A percentile compares a stretch with the other conserved stretches of the same genome.
These are phyloP conservation scores for Paramecium caudatum DNA, from an alignment of 73 alveolate species.

Conservation along the genomic window DNA sequence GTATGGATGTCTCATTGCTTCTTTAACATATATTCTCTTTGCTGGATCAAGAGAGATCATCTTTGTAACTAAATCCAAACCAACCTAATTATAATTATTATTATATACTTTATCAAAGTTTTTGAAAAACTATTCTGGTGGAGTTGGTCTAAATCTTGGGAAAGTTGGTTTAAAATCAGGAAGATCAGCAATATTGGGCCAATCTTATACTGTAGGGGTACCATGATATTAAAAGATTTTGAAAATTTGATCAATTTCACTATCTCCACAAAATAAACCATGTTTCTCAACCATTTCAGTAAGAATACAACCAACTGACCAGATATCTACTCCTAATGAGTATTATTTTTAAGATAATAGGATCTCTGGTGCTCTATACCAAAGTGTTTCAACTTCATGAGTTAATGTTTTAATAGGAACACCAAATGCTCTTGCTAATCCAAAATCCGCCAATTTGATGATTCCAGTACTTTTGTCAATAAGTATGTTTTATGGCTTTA, in stretches of 20 bases:
- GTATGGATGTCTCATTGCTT: slow-evolving; percentile 95
- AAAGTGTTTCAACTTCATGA: slow-evolving; percentile 96
- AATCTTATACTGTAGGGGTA: slow-evolving; percentile 89
- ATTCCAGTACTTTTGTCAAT: slow-evolving; percentile 84
- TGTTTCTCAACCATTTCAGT: slow-evolving; percentile 95
- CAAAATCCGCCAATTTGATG: slow-evolving; percentile 95
- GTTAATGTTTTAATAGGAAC: slow-evolving; percentile 92
- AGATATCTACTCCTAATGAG: slow-evolving; percentile 95
- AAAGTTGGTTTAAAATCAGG: slow-evolving; percentile 90
- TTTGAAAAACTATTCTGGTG: slow-evolving; percentile 77
- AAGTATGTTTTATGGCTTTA: slow-evolving; percentile 91
- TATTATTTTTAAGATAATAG: slow-evolving; percentile 87
- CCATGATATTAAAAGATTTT: slow-evolving; percentile 92
- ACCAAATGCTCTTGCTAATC: slow-evolving; percentile 97
- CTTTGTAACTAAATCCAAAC: slow-evolving; percentile 87
- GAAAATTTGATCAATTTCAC: slow-evolving; percentile 92
- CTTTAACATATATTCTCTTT: slow-evolving; percentile 93
- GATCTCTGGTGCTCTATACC: slow-evolving; percentile 98
- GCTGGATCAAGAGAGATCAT: slow-evolving; percentile 95
- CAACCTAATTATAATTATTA: slow-evolving; percentile 71
- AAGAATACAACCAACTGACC: slow-evolving; percentile 98
- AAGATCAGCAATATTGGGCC: slow-evolving; percentile 81
- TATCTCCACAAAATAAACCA: slow-evolving; percentile 97
- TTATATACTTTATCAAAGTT: slow-evolving; percentile 80
- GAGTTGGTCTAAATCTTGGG: slow-evolving; percentile 86